Evolutionary conservation across 1,284 basidiomycete species (phyloP).

Genomic region (Earliella scabrosa): DNA sequence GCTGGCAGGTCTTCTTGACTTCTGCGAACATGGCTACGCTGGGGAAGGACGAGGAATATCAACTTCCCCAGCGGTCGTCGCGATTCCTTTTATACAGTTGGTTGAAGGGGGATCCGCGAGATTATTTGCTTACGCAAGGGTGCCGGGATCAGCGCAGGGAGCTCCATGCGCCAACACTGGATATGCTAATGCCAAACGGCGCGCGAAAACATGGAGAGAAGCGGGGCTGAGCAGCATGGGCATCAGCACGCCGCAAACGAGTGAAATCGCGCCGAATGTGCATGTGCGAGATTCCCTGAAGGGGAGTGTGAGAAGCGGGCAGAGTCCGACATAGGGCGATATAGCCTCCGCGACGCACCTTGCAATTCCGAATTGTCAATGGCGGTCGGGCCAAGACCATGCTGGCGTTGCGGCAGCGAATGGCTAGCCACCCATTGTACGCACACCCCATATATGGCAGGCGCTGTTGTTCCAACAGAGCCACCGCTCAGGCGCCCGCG

Average conservation of each 20-base stretch:
- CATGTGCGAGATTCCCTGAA: constrained; percentile 11
- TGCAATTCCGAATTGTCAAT: constrained; percentile 16
- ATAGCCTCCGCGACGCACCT: constrained; percentile 7
- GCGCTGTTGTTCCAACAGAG: constrained; percentile 21
- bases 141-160: constrained; percentile 14
- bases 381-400: constrained; percentile 11
- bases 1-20: constrained; percentile 55
- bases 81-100: constrained; percentile 15
- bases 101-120: constrained; percentile 1
- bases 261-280: constrained; percentile 21
- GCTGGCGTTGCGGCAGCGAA: constrained; percentile 11
- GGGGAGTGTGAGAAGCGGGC: constrained; percentile 16
- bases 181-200: constrained; percentile 9
- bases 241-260: constrained; percentile 15
- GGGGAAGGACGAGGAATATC: constrained; percentile 8
- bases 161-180: constrained; percentile 7
- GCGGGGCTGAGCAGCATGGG: constrained; percentile 12
- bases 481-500: constrained; percentile 19
- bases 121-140: constrained; percentile 22
- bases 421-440: constrained; percentile 18
- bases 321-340: constrained; percentile 12
- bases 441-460: constrained; percentile 15
- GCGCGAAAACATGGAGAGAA: constrained; percentile 3
- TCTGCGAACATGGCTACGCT: constrained; percentile 41
- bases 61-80: neutral